Evolutionary conservation across 495 filamentous ascomycete species (phyloP).

Genomic region (Tirmania nivea): DNA sequence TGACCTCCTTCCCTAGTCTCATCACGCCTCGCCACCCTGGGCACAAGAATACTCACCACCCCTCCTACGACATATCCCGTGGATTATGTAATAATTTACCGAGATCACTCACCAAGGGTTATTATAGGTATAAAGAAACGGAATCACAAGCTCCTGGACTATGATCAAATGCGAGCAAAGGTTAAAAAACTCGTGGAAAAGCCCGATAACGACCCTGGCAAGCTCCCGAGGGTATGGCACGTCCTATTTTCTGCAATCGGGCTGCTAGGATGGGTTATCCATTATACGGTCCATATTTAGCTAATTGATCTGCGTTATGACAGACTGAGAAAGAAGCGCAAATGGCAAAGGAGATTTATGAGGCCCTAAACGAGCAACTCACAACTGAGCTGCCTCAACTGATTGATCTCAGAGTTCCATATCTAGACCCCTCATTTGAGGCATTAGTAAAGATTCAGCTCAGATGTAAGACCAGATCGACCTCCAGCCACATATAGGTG

Average conservation of each 20-base stretch:
- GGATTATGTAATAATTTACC: not conserved
- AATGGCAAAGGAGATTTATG: constrained; percentile 80
- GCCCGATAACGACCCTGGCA: constrained; percentile 91
- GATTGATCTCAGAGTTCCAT: constrained; percentile 89
- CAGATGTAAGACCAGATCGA: constrained; percentile 28
- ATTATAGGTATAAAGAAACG: constrained; percentile 76
- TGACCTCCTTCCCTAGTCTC: constrained; percentile 7
- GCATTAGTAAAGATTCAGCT: constrained; percentile 96
- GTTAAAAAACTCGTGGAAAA: constrained; percentile 95
- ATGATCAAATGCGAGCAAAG: constrained; percentile 82
- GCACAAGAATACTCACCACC: not conserved
- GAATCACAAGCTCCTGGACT: constrained; percentile 92
- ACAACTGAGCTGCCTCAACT: constrained; percentile 86
- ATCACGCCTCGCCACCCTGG: not conserved
- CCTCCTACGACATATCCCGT: not conserved
- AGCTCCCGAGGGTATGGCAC: constrained; percentile 48
- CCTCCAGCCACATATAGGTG: not conserved
- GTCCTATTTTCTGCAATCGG: not conserved
- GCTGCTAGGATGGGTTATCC: not conserved
- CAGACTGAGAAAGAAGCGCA: constrained; percentile 72
- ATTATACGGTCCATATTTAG: not conserved
- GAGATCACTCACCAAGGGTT: constrained; percentile 1
- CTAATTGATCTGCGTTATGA: not conserved
- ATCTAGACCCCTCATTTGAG: constrained; percentile 90
- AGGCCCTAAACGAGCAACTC: constrained; percentile 86